Evolutionary conservation across 2,329 filamentous ascomycete species (phyloP).

Genomic region (Claviceps maximensis): DNA sequence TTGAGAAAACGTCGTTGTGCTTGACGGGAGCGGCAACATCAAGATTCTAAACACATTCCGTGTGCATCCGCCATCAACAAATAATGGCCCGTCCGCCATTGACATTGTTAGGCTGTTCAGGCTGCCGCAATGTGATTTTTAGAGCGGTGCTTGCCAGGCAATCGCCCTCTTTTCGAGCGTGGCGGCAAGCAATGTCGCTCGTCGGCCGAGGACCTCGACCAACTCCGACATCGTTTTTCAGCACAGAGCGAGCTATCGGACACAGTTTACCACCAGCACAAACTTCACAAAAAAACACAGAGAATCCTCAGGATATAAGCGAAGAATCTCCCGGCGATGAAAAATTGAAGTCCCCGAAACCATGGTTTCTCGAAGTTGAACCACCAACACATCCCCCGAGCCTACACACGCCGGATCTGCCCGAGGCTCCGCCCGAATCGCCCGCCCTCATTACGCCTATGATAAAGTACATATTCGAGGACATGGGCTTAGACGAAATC

Average conservation of each 20-base stretch:
- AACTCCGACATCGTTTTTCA: constrained; percentile 12
- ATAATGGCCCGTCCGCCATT: constrained; percentile 20
- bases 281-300: constrained; percentile 2
- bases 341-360: constrained; percentile 23
- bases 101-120: constrained; percentile 17
- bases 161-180: constrained; percentile 11
- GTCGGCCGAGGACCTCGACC: constrained; percentile 9
- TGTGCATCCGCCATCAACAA: neutral
- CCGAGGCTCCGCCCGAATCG: constrained; percentile 48
- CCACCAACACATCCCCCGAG: constrained; percentile 37
- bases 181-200: constrained; percentile 11
- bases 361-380: constrained; percentile 81
- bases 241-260: constrained; percentile 8
- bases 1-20: neutral
- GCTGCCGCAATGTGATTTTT: constrained; percentile 18
- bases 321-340: neutral
- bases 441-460: constrained; percentile 61
- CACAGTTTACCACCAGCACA: constrained; percentile 9
- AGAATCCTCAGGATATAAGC: constrained; percentile 17
- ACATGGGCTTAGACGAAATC: constrained; percentile 76
- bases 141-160: constrained; percentile 16
- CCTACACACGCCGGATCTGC: constrained; percentile 34
- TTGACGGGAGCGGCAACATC: neutral
- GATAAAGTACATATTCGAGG: constrained; percentile 65
- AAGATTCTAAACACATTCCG: neutral